These are phyloP conservation scores for Puccinia polysora DNA, from an alignment of 1,284 basidiomycete species.

Conservation along the genomic window DNA sequence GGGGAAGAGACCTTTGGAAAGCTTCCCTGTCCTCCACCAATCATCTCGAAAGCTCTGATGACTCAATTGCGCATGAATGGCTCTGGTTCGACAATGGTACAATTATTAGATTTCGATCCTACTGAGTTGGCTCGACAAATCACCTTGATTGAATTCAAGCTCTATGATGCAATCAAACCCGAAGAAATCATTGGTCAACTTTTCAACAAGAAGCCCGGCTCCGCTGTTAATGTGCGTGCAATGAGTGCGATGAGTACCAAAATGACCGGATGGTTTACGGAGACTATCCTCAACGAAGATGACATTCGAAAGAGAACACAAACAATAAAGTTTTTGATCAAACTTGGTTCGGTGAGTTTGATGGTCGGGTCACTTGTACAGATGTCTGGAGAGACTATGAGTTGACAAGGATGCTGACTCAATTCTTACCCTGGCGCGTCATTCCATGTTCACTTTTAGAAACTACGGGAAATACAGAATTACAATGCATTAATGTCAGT, in stretches of 20 bases:
- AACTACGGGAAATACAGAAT: slow-evolving; percentile 53
- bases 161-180: slow-evolving; percentile 53
- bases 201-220: slow-evolving; percentile 49
- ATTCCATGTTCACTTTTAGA: too few relatives aligned
- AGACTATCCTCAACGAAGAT: slow-evolving; percentile 54
- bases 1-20: slow-evolving; percentile 31
- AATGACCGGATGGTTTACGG: slow-evolving; percentile 56
- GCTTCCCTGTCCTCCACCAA: slow-evolving; percentile 58
- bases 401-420: too few relatives aligned
- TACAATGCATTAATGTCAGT: slow-evolving; percentile 56
- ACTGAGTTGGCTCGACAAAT: slow-evolving; percentile 61
- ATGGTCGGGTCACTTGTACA: neutral
- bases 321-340: slow-evolving; percentile 55
- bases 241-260: slow-evolving; percentile 55
- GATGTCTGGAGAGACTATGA: too few relatives aligned
- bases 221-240: slow-evolving; percentile 51
- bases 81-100: slow-evolving; percentile 55
- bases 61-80: slow-evolving; percentile 55
- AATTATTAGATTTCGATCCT: slow-evolving; percentile 80
- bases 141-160: slow-evolving; percentile 52
- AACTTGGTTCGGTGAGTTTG: slow-evolving; percentile 53
- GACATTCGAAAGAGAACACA: slow-evolving; percentile 53
- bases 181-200: slow-evolving; percentile 55
- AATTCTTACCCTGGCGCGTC: too few relatives aligned
- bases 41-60: slow-evolving; percentile 76